Conservation (phyloP, 1,284 basidiomycete genomes). For the Chalciporus piperatoides region DNA sequence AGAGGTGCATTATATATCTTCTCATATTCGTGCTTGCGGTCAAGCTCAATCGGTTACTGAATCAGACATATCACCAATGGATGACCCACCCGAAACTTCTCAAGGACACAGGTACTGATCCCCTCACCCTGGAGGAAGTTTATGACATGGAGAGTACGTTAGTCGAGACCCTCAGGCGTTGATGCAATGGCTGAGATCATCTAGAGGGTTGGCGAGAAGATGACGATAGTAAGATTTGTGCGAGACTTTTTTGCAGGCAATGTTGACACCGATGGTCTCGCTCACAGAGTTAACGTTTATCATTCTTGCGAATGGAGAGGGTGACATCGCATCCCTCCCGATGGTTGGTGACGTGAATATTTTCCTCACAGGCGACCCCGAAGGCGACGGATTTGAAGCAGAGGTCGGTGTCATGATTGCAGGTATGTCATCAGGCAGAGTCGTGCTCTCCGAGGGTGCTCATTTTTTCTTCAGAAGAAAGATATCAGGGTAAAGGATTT, state of each 20-base stretch:
- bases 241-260: neutral
- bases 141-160: constrained; percentile 87
- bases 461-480: constrained; percentile 43
- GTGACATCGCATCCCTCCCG: constrained; percentile 43
- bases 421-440: constrained; percentile 37
- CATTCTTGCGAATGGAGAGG: constrained; percentile 52
- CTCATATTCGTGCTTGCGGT: neutral
- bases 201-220: constrained; percentile 84
- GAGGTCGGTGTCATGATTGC: constrained; percentile 87
- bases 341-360: constrained; percentile 96
- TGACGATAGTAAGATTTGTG: constrained; percentile 63
- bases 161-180: neutral
- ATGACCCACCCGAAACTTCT: constrained; percentile 79
- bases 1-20: constrained; percentile 35
- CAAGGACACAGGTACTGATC: constrained; percentile 83
- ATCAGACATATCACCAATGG: constrained; percentile 86
- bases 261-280: neutral
- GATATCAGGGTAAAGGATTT: constrained; percentile 61
- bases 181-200: constrained; percentile 1
- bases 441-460: neutral
- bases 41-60: neutral
- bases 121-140: constrained; percentile 79
- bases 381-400: constrained; percentile 48
- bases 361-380: constrained; percentile 64
- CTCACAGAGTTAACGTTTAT: constrained; percentile 85